A percentile compares a stretch with the other conserved stretches of the same genome.
These are phyloP conservation scores for Hymenoscyphus infarciens DNA, from an alignment of 2,329 filamentous ascomycete genomes.

Conservation along the genomic window DNA sequence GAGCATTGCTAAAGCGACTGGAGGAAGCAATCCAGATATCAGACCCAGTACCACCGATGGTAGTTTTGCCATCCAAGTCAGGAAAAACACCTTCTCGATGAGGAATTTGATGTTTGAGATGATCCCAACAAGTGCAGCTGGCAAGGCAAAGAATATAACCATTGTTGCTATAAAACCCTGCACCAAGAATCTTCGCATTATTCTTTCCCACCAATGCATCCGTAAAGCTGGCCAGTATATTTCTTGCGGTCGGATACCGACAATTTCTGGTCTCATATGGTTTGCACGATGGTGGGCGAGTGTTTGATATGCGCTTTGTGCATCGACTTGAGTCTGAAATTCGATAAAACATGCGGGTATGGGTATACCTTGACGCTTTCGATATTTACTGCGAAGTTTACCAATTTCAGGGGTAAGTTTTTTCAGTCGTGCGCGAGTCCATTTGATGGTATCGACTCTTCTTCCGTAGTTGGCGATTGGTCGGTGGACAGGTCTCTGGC, in stretches of 20 bases:
- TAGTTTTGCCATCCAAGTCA: slow-evolving; percentile 54
- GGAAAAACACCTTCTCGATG: slow-evolving; percentile 48
- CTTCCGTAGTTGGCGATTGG: slow-evolving; percentile 37
- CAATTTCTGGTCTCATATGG: slow-evolving; percentile 62
- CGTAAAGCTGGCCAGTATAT: slow-evolving; percentile 65
- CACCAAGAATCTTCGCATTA: slow-evolving; percentile 50
- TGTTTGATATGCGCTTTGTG: slow-evolving; percentile 61
- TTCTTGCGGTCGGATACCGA: slow-evolving; percentile 58
- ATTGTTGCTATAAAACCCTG: slow-evolving; percentile 51
- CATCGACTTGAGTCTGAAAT: slow-evolving; percentile 57
- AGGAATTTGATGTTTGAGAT: slow-evolving; percentile 61
- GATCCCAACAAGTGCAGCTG: slow-evolving; percentile 60
- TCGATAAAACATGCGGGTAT: slow-evolving; percentile 64
- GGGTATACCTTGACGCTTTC: slow-evolving; percentile 48
- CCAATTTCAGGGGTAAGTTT: slow-evolving; percentile 33
- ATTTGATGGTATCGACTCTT: slow-evolving; percentile 39
- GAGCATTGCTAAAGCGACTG: slow-evolving; percentile 55
- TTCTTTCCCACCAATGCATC: slow-evolving; percentile 59
- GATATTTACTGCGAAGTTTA: slow-evolving; percentile 33
- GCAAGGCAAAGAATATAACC: slow-evolving; percentile 67
- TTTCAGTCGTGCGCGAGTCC: slow-evolving; percentile 35
- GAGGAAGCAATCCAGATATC: slow-evolving; percentile 59
- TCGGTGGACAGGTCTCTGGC: slow-evolving; percentile 34
- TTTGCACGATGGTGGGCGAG: slow-evolving; percentile 60
- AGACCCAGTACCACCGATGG: slow-evolving; percentile 55